phyloP scores from a whole-genome alignment of 1,139 yeast genomes.

The Pichia inconspicua region DNA sequence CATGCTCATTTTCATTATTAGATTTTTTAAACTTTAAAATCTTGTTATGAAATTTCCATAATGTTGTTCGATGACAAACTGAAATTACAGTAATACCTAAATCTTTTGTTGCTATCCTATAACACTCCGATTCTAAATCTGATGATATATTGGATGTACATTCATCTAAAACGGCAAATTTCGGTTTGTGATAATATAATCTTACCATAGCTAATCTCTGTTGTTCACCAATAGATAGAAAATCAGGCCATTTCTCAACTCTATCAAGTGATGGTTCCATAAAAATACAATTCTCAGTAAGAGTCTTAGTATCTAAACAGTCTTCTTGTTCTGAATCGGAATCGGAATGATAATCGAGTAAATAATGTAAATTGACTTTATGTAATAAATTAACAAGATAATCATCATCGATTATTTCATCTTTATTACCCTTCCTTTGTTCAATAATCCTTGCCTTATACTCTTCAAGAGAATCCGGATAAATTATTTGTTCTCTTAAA shows the following conservation, averaged over 20 bases:
- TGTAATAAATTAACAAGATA: slow-evolving; percentile 57
- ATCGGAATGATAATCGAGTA: slow-evolving; percentile 27
- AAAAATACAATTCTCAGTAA: slow-evolving; percentile 6
- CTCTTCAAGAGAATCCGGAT: slow-evolving; percentile 66
- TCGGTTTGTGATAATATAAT: slow-evolving; percentile 82
- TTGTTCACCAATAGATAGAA: slow-evolving; percentile 84
- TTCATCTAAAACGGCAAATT: slow-evolving; percentile 90
- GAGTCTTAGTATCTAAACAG: not conserved
- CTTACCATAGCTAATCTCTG: slow-evolving; percentile 93
- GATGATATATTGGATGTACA: slow-evolving; percentile 93
- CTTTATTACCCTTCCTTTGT: slow-evolving; percentile 7
- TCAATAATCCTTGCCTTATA: slow-evolving; percentile 35
- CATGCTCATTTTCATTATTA: slow-evolving; percentile 11
- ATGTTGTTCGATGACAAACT: slow-evolving; percentile 85
- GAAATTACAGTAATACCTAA: slow-evolving; percentile 79
- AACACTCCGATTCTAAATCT: slow-evolving; percentile 86
- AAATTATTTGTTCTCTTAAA: slow-evolving; percentile 79
- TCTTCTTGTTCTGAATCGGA: slow-evolving; percentile 12
- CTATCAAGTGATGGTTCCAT: slow-evolving; percentile 40
- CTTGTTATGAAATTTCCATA: slow-evolving; percentile 87
- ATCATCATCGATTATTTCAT: slow-evolving; percentile 43
- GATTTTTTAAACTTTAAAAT: slow-evolving; percentile 53
- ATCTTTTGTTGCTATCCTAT: slow-evolving; percentile 63
- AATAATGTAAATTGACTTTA: slow-evolving; percentile 51
- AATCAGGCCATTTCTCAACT: slow-evolving; percentile 80